A percentile compares a stretch with the other conserved stretches of the same genome.
phyloP scores from a whole-genome alignment of 2,329 filamentous ascomycete species.

The Zymoseptoria brevis region DNA sequence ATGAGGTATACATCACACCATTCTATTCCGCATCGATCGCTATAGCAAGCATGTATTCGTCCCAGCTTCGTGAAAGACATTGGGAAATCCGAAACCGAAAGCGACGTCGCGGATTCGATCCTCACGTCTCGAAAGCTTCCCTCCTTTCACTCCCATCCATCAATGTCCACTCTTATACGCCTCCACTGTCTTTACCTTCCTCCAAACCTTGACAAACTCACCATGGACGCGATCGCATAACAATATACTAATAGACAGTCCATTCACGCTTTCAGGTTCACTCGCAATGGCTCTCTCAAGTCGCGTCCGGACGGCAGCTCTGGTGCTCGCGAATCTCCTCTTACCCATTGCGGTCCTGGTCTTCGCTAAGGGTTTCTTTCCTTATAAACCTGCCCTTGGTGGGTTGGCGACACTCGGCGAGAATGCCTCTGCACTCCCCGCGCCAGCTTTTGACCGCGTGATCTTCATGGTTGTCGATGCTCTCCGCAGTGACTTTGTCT shows the following conservation, averaged over 20 bases:
- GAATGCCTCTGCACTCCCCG: slow-evolving; percentile 38
- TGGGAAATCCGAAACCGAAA: background rate
- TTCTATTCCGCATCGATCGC: no score
- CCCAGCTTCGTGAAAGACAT: no score
- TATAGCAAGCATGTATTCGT: no score
- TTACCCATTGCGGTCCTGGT: slow-evolving; percentile 59
- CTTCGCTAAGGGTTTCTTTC: slow-evolving; percentile 91
- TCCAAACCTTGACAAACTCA: background rate
- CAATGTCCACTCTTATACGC: background rate
- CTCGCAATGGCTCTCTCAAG: slow-evolving; percentile 14
- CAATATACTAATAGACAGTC: background rate
- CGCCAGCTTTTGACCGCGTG: slow-evolving; percentile 74
- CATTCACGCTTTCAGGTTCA: background rate
- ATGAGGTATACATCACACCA: no score
- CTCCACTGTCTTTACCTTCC: background rate
- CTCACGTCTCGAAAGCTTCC: background rate
- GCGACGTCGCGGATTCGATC: background rate
- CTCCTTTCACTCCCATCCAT: background rate
- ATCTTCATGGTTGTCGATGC: slow-evolving; percentile 99
- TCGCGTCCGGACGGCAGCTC: slow-evolving; percentile 38
- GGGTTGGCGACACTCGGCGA: slow-evolving; percentile 55
- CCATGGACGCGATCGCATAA: background rate
- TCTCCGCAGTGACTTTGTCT: slow-evolving; percentile 91
- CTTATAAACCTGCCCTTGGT: slow-evolving; percentile 88
- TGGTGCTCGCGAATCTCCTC: slow-evolving; percentile 60